Evolutionary conservation across 805 yeast genomes (phyloP).

Genomic region (Yamadazyma laniorum): DNA sequence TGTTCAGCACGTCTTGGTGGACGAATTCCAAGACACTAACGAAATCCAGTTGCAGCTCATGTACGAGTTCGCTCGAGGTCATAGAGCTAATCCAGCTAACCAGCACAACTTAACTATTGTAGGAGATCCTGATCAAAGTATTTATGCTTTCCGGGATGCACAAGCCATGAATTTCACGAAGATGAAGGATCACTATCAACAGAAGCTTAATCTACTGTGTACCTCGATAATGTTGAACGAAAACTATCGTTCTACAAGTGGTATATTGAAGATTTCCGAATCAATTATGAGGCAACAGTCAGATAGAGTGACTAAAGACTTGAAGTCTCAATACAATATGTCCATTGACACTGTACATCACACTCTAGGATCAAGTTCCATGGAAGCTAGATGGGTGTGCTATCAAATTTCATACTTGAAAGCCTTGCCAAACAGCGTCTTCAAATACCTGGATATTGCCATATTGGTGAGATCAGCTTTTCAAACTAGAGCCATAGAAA

Average conservation of each 20-base stretch:
- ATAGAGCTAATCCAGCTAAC: constrained; percentile 25
- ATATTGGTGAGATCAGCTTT: constrained; percentile 65
- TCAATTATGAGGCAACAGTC: constrained; percentile 59
- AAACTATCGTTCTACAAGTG: constrained; percentile 79
- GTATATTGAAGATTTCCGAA: constrained; percentile 65
- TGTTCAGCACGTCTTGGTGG: constrained; percentile 75
- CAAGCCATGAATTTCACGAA: constrained; percentile 60
- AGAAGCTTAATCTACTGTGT: constrained; percentile 17
- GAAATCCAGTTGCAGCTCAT: constrained; percentile 70
- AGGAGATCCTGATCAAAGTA: constrained; percentile 96
- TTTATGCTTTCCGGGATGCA: constrained; percentile 86
- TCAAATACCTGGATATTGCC: constrained; percentile 62
- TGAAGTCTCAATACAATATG: constrained; percentile 45
- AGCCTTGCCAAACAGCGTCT: constrained; percentile 40
- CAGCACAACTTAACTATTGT: constrained; percentile 74
- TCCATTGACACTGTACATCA: constrained; percentile 49
- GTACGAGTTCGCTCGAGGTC: constrained; percentile 41
- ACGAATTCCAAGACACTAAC: constrained; percentile 94
- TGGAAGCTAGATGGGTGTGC: constrained; percentile 61
- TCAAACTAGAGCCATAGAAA: constrained; percentile 63
- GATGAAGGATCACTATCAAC: constrained; percentile 46
- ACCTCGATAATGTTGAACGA: constrained; percentile 48
- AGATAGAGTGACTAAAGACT: constrained; percentile 40
- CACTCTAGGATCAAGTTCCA: constrained; percentile 36
- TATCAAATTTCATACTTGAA: constrained; percentile 51